A percentile compares a stretch with the other conserved stretches of the same genome.
Evolutionary conservation across 208 protist species (phyloP).

Genomic region (Novymonas esmeraldas): DNA sequence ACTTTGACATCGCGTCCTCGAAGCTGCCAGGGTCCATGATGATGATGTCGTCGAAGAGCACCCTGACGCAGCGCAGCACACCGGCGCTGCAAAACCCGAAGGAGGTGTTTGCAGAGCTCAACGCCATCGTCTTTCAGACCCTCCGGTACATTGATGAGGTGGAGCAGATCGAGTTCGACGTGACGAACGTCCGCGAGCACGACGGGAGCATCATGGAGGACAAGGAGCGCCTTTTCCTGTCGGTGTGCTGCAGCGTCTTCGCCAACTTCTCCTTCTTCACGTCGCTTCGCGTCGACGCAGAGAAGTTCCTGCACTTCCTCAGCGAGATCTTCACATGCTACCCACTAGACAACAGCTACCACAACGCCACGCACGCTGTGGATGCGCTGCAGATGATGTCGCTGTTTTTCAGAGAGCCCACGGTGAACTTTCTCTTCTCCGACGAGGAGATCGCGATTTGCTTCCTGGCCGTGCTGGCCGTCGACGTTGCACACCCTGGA

Average conservation of each 20-base stretch:
- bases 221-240: constrained; percentile 78
- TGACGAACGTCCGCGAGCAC: constrained; percentile 59
- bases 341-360: constrained; percentile 68
- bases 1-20: constrained; percentile 41
- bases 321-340: constrained; percentile 60
- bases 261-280: constrained; percentile 82
- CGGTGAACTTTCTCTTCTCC: constrained; percentile 74
- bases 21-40: constrained; percentile 16
- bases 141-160: constrained; percentile 83
- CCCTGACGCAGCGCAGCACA: constrained; percentile 17
- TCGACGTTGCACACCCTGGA: constrained; percentile 86
- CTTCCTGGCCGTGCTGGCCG: constrained; percentile 69
- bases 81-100: constrained; percentile 66
- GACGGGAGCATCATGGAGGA: constrained; percentile 80
- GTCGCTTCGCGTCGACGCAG: constrained; percentile 45
- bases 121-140: constrained; percentile 65
- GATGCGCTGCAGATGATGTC: constrained; percentile 88
- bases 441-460: constrained; percentile 85
- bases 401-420: constrained; percentile 75
- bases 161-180: constrained; percentile 79
- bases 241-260: constrained; percentile 81
- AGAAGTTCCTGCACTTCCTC: constrained; percentile 75
- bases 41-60: constrained; percentile 5
- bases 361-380: constrained; percentile 80
- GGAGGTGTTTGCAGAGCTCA: constrained; percentile 75